phyloP scores from a whole-genome alignment of 805 yeast genomes.

The Zygoascus ofunaensis region DNA sequence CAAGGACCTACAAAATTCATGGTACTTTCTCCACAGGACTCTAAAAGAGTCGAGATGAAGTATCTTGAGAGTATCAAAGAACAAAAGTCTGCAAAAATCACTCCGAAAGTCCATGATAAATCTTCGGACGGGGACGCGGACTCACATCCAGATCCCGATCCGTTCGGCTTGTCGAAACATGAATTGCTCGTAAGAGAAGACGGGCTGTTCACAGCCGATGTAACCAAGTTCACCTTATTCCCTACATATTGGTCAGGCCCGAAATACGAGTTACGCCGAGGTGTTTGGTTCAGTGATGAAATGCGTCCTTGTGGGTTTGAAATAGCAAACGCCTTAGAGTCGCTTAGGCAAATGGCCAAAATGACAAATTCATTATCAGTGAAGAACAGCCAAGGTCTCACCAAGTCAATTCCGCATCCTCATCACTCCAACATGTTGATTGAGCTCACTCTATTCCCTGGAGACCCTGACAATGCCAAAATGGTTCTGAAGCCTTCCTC shows the following conservation, averaged over 20 bases:
- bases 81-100: constrained; percentile 23
- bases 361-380: neutral
- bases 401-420: neutral
- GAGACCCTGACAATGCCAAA: neutral
- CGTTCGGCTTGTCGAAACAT: neutral
- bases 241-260: constrained; percentile 92
- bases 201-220: constrained; percentile 61
- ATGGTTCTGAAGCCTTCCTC: neutral
- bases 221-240: constrained; percentile 41
- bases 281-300: constrained; percentile 66
- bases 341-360: neutral
- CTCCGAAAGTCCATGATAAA: no score
- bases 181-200: constrained; percentile 70
- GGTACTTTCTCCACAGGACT: constrained; percentile 60
- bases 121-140: constrained; percentile 7
- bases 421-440: neutral
- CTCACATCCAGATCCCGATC: neutral
- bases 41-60: constrained; percentile 44
- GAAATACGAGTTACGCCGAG: constrained; percentile 69
- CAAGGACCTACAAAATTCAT: constrained; percentile 48
- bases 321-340: neutral
- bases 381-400: neutral
- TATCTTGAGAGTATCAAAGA: constrained; percentile 22
- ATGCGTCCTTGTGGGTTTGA: neutral
- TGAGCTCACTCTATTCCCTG: neutral